Base-by-base conservation (phyloP, 768 basidiomycete genomes). In the Clathrus columnatus region DNA sequence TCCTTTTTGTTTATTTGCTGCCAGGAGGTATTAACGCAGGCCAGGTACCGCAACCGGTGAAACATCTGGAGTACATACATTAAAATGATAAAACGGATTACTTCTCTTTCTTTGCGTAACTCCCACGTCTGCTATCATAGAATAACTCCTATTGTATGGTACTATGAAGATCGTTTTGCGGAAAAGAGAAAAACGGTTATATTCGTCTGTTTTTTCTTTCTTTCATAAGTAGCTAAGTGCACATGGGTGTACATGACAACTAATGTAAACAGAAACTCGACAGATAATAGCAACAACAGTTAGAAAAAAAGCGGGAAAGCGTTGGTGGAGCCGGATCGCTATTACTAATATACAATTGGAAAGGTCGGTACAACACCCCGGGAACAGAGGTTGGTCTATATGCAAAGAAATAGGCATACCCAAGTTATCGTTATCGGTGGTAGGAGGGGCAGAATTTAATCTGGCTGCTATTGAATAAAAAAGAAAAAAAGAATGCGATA, bases 31-130 rank as follows among this genome's bases (percentile, higher is more conserved):
- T 43, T 24, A 7, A 24, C 48, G 17, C 29, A 45, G 16, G n/a
- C 27, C 23, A 59, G 58, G 58, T 59, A 59, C 44, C 58, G 58
- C 23, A 59, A 59, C 41, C 50, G 56, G 50, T 57, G 50, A 48
- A 5, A 5, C 10, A 11, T 36, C 4, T 36, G 14, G 2, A 36
- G 10, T 14, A 11, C 36, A 36, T 36, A n/a, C n/a, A 36, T n/a
- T 14, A n/a, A 36, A 36, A 36, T 11, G 14, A 36, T n/a, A 36
- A 36, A 36, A n/a, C n/a, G n/a, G n/a, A n/a, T n/a, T n/a, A n/a
- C n/a, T n/a, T n/a, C n/a, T n/a, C n/a, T n/a, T n/a, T n/a, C n/a
- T n/a, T n/a, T n/a, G n/a, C n/a, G n/a, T n/a, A n/a, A n/a, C n/a
- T n/a, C n/a, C n/a, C n/a, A n/a, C n/a, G n/a, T n/a, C n/a, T n/a